Percentiles rank a stretch among this genome's conserved stretches.
These are phyloP conservation scores for Circinella minor DNA, from an alignment of 371 early-diverging fungal genomes.

Conservation along the genomic window DNA sequence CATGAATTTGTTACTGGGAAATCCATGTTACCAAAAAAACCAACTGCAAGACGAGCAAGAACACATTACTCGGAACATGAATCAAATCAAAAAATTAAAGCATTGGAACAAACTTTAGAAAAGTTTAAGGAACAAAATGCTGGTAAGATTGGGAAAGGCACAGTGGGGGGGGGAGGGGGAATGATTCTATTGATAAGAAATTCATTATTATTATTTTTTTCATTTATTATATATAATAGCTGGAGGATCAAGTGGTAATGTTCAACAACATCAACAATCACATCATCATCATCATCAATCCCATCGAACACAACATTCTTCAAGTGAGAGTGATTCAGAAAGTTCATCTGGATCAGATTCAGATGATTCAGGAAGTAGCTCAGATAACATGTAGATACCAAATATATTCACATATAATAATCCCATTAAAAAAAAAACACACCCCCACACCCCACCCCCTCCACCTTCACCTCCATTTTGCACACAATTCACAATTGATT, in stretches of 20 bases:
- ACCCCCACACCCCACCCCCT: background rate
- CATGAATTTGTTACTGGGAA: constrained; percentile 83
- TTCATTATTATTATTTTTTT: no score
- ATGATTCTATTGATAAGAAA: background rate
- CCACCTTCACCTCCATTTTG: no score
- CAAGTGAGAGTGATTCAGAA: constrained; percentile 59
- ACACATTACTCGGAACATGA: constrained; percentile 56
- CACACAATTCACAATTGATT: no score
- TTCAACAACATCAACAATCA: no score
- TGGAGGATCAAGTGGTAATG: no score
- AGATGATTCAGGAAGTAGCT: constrained; percentile 80
- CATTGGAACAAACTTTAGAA: constrained; percentile 69
- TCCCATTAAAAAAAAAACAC: background rate
- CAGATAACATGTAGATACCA: constrained; percentile 61
- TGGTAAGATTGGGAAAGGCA: background rate
- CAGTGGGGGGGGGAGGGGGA: background rate
- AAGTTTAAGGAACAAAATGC: constrained; percentile 42
- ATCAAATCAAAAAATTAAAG: constrained; percentile 60
- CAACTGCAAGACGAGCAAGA: constrained; percentile 29
- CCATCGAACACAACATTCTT: constrained; percentile 39
- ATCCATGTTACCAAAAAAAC: constrained; percentile 18
- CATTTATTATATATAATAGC: no score
- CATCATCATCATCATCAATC: no score
- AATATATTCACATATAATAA: constrained; percentile 12
- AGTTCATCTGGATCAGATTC: constrained; percentile 74